A percentile compares a stretch with the other conserved stretches of the same genome.
phyloP scores from a whole-genome alignment of 495 filamentous ascomycete genomes.

The Aspergillus panamensis region DNA sequence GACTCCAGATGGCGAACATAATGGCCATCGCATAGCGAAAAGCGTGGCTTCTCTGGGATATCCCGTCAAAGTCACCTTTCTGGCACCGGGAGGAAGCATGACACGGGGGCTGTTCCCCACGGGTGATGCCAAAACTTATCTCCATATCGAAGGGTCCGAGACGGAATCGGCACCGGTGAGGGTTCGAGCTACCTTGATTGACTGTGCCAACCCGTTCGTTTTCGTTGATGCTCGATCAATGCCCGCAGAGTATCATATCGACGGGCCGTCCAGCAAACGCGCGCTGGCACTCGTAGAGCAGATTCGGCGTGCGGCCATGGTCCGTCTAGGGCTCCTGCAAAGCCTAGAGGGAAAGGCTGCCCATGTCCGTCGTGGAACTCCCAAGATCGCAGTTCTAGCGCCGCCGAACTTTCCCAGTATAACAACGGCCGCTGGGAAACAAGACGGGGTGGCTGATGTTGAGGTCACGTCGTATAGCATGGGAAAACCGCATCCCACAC shows the following conservation, averaged over 20 bases:
- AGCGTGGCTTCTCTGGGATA: slow-evolving; percentile 27
- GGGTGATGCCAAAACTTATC: slow-evolving; percentile 1
- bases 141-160: too few species aligned
- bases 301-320: slow-evolving; percentile 28
- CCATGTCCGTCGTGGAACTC: slow-evolving; percentile 21
- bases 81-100: slow-evolving; percentile 32
- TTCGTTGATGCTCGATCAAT: slow-evolving; percentile 28
- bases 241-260: slow-evolving; percentile 4
- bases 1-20: slow-evolving; percentile 26
- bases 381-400: slow-evolving; percentile 33
- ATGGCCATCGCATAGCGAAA: slow-evolving; percentile 23
- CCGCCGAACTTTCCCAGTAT: not conserved
- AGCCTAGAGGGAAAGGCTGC: slow-evolving; percentile 17
- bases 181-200: slow-evolving; percentile 29
- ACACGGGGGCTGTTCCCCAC: slow-evolving; percentile 33
- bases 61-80: slow-evolving; percentile 28
- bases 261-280: not conserved
- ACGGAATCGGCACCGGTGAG: slow-evolving; percentile 2
- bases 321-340: slow-evolving; percentile 26
- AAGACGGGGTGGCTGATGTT: not conserved
- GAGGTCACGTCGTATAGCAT: slow-evolving; percentile 28
- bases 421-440: not conserved
- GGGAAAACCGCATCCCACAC: slow-evolving; percentile 32
- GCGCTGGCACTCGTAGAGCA: slow-evolving; percentile 20
- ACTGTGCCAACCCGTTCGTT: slow-evolving; percentile 36